Conservation (phyloP, 192 early-diverging fungal genomes). For the Umbelopsis sp. region DNA sequence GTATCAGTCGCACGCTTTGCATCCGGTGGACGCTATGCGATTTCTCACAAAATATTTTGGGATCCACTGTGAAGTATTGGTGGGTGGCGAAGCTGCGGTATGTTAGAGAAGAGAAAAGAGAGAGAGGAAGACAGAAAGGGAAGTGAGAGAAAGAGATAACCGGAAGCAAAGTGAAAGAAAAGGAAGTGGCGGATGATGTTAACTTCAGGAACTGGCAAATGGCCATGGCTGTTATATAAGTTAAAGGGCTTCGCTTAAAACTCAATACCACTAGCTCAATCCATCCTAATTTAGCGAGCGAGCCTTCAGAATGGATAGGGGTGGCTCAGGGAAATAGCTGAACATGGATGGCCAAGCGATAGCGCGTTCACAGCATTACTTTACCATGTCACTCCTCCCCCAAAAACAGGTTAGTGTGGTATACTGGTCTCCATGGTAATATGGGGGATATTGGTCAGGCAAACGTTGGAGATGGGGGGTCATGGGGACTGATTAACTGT, state of each 20-base stretch:
- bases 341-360: neutral
- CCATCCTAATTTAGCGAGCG: no score
- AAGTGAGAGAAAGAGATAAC: neutral
- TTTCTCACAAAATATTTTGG: slow-evolving; percentile 7
- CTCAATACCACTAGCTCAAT: no score
- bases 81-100: neutral
- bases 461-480: neutral
- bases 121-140: neutral
- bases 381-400: no score
- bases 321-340: neutral
- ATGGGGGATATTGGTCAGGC: neutral
- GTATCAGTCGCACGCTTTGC: slow-evolving; percentile 12
- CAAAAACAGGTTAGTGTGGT: neutral
- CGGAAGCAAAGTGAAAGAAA: neutral
- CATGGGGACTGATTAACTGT: neutral
- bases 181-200: neutral
- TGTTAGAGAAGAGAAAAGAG: neutral
- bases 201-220: neutral
- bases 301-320: no score
- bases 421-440: neutral
- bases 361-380: neutral
- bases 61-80: slow-evolving; percentile 5
- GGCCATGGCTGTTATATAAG: no score
- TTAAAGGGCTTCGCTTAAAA: no score
- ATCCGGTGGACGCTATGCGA: slow-evolving; percentile 11